Base-by-base conservation (phyloP, 306 rosid genomes). In the Begonia fuchsioides region DNA sequence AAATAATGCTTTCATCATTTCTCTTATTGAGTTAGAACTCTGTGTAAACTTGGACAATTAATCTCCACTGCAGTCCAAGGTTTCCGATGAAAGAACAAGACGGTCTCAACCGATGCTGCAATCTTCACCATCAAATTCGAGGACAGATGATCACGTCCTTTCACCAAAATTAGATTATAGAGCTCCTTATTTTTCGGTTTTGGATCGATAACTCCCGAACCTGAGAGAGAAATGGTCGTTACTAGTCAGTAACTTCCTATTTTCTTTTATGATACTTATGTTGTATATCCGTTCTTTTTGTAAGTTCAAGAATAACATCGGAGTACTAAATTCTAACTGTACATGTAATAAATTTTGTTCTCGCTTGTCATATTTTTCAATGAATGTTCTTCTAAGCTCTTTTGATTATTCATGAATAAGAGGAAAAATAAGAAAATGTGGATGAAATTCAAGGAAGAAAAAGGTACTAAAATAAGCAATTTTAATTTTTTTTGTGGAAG, bases 101-200 rank as follows among this genome's bases (percentile, higher is more conserved):
- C 64, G 76, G 47, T 78, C 78, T 7, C 86, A 81, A 60, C 62
- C 78, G 38, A 68, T 65, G 68, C 95, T 92, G 20, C 92, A 71
- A 54, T 26, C 76, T 68, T 72, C 95, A 61, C 74, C 93, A 12
- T 49, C 65, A 60, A 66, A 53, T 53, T 64, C 80, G 5, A 83
- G 68, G 68, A 43, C 64, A 13, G 88, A 73, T 43, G 88, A 74
- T 61, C 66, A 64, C 19, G 68, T 66, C 47, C 66, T 40, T 17
- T 80, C 83, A 51, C 76, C 86, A 12, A 70, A 75, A 58, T 72
- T 80, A 62, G 65, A 12, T 52, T 67, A 77, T 32, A 77, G 72
- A 53, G 67, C 77, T 64, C 72, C 81, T 35, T 78, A 78, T 61
- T 75, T 84, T 60, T 88, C 95, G 49, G 68, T 66, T 70, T 72